Base-by-base conservation (phyloP, 225 moss, liverwort and hornwort genomes). In the Anthoceros angustus region DNA sequence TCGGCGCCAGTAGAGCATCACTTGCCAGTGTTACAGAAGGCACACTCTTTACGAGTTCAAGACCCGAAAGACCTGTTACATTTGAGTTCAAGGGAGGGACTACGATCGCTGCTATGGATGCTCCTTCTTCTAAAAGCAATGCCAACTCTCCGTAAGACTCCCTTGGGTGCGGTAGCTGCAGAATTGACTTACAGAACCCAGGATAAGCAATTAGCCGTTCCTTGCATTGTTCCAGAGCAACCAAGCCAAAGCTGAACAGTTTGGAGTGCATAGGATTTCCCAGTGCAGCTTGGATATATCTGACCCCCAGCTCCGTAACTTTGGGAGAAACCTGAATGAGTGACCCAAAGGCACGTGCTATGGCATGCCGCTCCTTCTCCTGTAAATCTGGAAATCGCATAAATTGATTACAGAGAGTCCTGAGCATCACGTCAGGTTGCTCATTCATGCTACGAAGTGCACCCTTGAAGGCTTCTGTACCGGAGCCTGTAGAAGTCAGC, bases 151-250 rank as follows among this genome's bases (percentile, higher is more conserved):
- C 66, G 72, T 86, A 90, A 16, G 79, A 70, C 50, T 90, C 90
- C 41, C 79, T 78, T 71, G 90, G 81, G 62, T 90, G 87, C 14
- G 86, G 84, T 41, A 94, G 81, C 80, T 94, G 87, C 74, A 94
- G 66, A 68, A 94, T 83, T 46, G 83, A 86, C 71, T 90, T 88
- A 79, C 87, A 90, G 68, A 83, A 88, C 72, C 90, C 81, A 39
- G 90, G 94, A 87, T 86, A 90, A 75, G 90, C 86, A 43, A 76
- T 86, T 38, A 94, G 68, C 41, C 88, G 84, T 66, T 90, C 90
- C 72, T 70, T 81, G 72, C 88, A 90, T 43, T 83, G 78, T 49
- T 90, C 76, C 77, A 94, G 65, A 40, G 94, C 90, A 65, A 77
- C 80, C 62, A 80, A 63, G 43, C 86, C 90, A 74, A 90, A 94